Evolutionary conservation across 108 stramenopile genomes (phyloP).

Genomic region (Fragilariopsis cylindrus): DNA sequence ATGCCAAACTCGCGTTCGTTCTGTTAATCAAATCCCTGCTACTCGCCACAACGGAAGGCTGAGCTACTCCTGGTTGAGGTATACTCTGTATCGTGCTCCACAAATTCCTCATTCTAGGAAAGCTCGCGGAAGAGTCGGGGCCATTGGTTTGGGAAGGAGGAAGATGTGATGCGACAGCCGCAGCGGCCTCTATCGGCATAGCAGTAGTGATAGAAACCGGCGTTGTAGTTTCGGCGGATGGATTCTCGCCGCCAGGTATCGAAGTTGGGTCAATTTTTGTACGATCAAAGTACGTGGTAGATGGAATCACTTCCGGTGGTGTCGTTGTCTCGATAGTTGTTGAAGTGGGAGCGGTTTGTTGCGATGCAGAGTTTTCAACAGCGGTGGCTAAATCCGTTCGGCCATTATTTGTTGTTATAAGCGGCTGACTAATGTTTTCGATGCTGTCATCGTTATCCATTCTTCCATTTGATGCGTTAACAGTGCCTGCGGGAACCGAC

Average conservation of each 20-base stretch:
- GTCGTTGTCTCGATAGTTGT: neutral
- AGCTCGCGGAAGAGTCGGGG: neutral
- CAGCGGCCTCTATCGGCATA: neutral
- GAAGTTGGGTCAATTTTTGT: no score
- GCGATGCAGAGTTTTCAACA: no score
- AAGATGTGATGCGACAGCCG: neutral
- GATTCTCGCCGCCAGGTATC: no score
- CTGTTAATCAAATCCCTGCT: no score
- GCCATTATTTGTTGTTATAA: no score
- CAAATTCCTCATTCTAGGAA: conserved; percentile 25
- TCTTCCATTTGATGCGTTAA: neutral
- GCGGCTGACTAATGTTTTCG: no score
- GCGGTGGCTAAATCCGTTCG: no score
- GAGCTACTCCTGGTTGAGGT: neutral
- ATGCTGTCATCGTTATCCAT: neutral
- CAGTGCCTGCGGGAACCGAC: neutral
- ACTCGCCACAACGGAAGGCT: neutral
- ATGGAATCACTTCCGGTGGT: no score
- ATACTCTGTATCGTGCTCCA: conserved; percentile 15
- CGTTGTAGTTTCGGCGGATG: no score
- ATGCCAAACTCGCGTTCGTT: no score
- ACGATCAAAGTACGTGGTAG: no score
- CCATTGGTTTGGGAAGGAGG: neutral
- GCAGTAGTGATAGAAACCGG: neutral
- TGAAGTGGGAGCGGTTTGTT: neutral